Conservation (phyloP, 2,329 filamentous ascomycete genomes). For the Daldinia eschscholtzii region DNA sequence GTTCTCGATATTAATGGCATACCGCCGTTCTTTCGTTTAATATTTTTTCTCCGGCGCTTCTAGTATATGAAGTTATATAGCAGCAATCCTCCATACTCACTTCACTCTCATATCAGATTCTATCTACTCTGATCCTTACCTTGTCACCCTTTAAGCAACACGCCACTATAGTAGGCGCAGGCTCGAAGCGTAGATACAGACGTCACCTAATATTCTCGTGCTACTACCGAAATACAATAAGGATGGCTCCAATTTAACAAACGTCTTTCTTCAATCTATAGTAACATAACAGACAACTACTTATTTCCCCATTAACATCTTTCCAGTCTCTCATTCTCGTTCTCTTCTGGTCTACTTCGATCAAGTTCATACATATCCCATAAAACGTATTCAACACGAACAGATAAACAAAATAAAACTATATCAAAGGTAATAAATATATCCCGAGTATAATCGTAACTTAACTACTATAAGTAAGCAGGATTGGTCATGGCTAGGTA, state of each 20-base stretch:
- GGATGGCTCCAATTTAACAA: background rate
- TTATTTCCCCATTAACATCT: background rate
- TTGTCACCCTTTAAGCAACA: background rate
- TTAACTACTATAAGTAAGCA: constrained; percentile 9
- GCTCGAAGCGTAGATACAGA: background rate
- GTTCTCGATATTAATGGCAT: no score
- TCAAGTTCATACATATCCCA: background rate
- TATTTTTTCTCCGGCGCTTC: no score
- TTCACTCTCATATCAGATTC: background rate
- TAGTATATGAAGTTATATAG: background rate
- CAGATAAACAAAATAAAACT: constrained; percentile 7
- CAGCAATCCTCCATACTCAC: background rate
- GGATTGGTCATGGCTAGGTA: constrained; percentile 1
- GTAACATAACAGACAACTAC: background rate
- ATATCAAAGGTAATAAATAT: constrained; percentile 3
- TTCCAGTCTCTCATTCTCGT: background rate
- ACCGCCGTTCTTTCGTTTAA: no score
- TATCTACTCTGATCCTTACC: background rate
- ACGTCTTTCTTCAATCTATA: constrained; percentile 10
- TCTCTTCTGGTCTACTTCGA: background rate
- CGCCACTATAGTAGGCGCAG: background rate
- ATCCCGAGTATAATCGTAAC: constrained; percentile 7
- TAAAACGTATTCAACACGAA: background rate
- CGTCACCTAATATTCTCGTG: background rate
- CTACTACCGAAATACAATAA: background rate